Evolutionary conservation across 2,329 filamentous ascomycete species (phyloP).

Genomic region (Arthroderma sp.): DNA sequence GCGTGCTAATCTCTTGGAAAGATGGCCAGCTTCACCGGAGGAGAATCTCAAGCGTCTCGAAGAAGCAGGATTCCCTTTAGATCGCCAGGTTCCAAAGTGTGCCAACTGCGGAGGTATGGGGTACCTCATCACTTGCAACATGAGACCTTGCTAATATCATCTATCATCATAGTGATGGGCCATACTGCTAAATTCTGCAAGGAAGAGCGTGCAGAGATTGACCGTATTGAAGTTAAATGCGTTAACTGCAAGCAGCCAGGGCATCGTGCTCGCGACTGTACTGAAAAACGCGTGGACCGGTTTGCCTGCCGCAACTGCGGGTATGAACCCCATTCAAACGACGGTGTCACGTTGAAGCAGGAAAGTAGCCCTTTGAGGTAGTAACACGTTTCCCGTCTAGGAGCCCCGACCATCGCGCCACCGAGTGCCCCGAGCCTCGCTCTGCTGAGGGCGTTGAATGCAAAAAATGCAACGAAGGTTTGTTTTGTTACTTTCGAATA

Average conservation of each 20-base stretch:
- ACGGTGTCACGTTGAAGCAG: too few species aligned
- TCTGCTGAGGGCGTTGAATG: conserved; percentile 33
- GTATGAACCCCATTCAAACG: conserved; percentile 14
- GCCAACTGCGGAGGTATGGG: conserved; percentile 35
- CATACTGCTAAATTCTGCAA: conserved; percentile 36
- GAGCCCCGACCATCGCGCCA: conserved; percentile 32
- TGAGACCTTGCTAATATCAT: background rate
- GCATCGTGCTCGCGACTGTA: conserved; percentile 38
- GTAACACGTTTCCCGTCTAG: conserved; percentile 13
- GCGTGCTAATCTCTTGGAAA: conserved; percentile 31
- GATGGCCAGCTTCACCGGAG: conserved; percentile 37
- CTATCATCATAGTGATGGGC: conserved; percentile 29
- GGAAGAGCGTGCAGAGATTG: conserved; percentile 29
- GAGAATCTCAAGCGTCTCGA: conserved; percentile 40
- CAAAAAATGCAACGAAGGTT: conserved; percentile 31
- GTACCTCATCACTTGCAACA: background rate
- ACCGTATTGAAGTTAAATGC: conserved; percentile 36
- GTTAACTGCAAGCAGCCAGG: conserved; percentile 35
- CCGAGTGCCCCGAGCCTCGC: conserved; percentile 36
- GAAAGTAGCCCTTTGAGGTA: too few species aligned
- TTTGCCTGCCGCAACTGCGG: conserved; percentile 42
- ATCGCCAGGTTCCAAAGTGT: conserved; percentile 39
- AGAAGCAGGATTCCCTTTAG: conserved; percentile 38
- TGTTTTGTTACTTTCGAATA: conserved; percentile 1
- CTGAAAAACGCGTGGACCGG: conserved; percentile 23